These are phyloP conservation scores for Alternaria arborescens DNA, from an alignment of 2,329 filamentous ascomycete genomes.

Conservation along the genomic window DNA sequence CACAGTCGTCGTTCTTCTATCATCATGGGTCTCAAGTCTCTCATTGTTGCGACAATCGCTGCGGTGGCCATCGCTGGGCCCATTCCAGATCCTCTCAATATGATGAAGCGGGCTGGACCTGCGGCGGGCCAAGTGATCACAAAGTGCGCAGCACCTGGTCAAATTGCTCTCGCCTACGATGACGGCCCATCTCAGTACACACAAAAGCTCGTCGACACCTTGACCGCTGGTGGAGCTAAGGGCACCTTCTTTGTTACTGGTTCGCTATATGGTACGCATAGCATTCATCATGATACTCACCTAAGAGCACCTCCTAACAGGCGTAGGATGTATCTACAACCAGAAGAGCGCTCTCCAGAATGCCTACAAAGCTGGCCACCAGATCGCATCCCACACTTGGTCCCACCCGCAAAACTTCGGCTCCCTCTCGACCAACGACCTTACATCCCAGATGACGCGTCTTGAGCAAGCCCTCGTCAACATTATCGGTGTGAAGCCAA, in stretches of 20 bases:
- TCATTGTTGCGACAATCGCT: constrained; percentile 32
- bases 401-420: constrained; percentile 46
- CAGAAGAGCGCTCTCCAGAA: constrained; percentile 42
- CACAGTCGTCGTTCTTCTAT: neutral
- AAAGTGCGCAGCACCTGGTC: constrained; percentile 39
- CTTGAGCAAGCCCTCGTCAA: constrained; percentile 47
- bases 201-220: constrained; percentile 42
- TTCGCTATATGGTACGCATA: constrained; percentile 33
- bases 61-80: constrained; percentile 33
- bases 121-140: constrained; percentile 42
- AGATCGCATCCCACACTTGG: constrained; percentile 50
- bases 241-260: constrained; percentile 49
- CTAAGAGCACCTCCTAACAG: neutral
- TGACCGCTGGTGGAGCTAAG: constrained; percentile 44
- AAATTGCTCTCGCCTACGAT: constrained; percentile 48
- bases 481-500: constrained; percentile 49
- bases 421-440: constrained; percentile 38
- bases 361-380: constrained; percentile 46
- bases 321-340: constrained; percentile 42
- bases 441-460: constrained; percentile 44
- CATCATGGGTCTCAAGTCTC: constrained; percentile 35
- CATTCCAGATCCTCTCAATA: constrained; percentile 36
- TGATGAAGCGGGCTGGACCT: constrained; percentile 39
- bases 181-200: constrained; percentile 50
- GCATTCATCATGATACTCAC: neutral